Base-by-base conservation (phyloP, 1,284 basidiomycete species). In the Cryptococcus floricola region DNA sequence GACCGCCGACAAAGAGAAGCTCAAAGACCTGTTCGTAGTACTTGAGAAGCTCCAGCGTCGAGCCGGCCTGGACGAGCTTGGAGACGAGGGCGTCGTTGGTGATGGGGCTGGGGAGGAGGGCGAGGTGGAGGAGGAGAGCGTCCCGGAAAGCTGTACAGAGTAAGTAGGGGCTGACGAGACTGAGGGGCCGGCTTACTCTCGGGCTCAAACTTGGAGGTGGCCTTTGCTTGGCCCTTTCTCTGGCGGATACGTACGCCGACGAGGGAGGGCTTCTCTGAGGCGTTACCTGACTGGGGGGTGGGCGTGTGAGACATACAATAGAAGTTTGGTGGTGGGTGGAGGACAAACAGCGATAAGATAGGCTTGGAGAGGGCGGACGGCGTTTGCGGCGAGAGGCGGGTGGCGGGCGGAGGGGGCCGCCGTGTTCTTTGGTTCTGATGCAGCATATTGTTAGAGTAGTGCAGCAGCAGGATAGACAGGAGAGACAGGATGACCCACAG, bases 21-120 rank as follows among this genome's bases (percentile, higher is more conserved):
- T 98, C 94, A 78, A 96, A 97, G 68, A 98, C 86, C 59, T 87
- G 84, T 69, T 96, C 92, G 77, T 88, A 88, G 87, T 98, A 97
- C 80, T 94, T 95, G 77, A 93, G 84, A 74, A 86, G 88, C 79
- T 96, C 93, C 77, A 96, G 87, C 54, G 89, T 88, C 48, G 87
- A 86, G 56, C 91, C 93, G 60, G 92, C 93, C 78, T 89, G 88
- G 65, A 90, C 85, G 67, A 98, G 84, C 78, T 94, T 93, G 58
- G 70, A 66, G 44, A 76, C 73, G 47, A 77, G 68, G 23, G 68
- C 62, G 48, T 77, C 73, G 71, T 85, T 84, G 43, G 88, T 81
- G 69, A 95, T 91, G 72, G 82, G 84, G 51, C 83, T 80, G 44
- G 86, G 83, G 53, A 95, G 86, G 47, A 89, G 87, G 79, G 93